phyloP scores from a whole-genome alignment of 257 asterid species.

The Gynochthodes officinalis region DNA sequence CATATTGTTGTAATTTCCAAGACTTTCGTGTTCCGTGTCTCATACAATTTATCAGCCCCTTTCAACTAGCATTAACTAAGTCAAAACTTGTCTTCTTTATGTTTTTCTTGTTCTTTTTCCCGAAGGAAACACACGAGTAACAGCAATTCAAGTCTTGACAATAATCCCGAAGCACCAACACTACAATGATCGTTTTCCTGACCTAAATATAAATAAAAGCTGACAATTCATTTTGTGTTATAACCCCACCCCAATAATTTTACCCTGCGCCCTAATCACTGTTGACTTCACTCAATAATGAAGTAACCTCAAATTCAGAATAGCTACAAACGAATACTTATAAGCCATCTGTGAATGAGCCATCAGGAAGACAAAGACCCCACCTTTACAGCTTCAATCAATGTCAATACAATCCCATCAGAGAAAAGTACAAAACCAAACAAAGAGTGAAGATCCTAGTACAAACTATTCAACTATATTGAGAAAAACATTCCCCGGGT shows the following conservation, averaged over 20 bases:
- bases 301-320: background rate
- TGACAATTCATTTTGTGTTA: background rate
- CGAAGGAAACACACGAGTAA: background rate
- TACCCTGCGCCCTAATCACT: too few species aligned
- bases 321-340: background rate
- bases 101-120: background rate
- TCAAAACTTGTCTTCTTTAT: too few species aligned
- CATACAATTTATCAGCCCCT: too few species aligned
- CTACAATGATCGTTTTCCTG: background rate
- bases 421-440: background rate
- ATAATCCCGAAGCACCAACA: background rate
- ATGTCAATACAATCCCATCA: background rate
- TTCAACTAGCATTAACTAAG: too few species aligned
- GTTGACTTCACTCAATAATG: slow-evolving; percentile 4
- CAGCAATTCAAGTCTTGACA: background rate
- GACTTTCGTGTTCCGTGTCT: too few species aligned
- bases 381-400: slow-evolving; percentile 2
- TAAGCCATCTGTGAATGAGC: too few species aligned
- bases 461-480: background rate
- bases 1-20: too few species aligned
- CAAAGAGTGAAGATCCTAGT: background rate
- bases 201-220: background rate
- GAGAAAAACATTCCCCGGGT: background rate
- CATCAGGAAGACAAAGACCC: background rate
- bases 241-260: too few species aligned